Evolutionary conservation across 2,329 filamentous ascomycete genomes (phyloP).

Genomic region (Tolypocladium capitatum): DNA sequence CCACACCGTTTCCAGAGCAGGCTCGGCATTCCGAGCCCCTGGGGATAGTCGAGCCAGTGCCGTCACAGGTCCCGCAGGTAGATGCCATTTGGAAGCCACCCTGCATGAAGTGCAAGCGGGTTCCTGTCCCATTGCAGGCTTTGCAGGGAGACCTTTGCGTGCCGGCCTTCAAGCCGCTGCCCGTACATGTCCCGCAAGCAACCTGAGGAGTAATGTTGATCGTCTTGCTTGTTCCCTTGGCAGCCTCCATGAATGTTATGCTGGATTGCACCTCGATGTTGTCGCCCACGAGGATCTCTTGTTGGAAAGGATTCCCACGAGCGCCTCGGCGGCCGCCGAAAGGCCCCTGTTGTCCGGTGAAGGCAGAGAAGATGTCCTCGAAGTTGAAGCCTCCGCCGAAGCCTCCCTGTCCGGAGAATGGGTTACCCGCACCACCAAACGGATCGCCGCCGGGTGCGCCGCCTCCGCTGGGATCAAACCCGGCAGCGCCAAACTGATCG

Average conservation of each 20-base stretch:
- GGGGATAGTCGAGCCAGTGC: slow-evolving; percentile 63
- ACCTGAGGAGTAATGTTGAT: slow-evolving; percentile 73
- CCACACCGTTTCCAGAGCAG: slow-evolving; percentile 73
- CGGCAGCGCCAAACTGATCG: slow-evolving; percentile 79
- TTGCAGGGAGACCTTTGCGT: slow-evolving; percentile 61
- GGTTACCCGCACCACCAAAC: slow-evolving; percentile 50
- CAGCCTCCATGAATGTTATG: slow-evolving; percentile 92
- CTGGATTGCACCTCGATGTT: slow-evolving; percentile 90
- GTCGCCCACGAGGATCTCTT: slow-evolving; percentile 81
- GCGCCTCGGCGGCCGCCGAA: slow-evolving; percentile 40
- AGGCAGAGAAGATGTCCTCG: slow-evolving; percentile 87
- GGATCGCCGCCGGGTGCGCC: slow-evolving; percentile 48
- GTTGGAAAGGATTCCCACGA: slow-evolving; percentile 52
- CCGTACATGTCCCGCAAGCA: slow-evolving; percentile 69
- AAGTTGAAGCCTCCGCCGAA: slow-evolving; percentile 85
- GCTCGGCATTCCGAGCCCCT: slow-evolving; percentile 67
- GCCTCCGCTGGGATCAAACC: slow-evolving; percentile 65
- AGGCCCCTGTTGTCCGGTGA: slow-evolving; percentile 44
- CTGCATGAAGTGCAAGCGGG: slow-evolving; percentile 75
- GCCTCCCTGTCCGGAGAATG: slow-evolving; percentile 51
- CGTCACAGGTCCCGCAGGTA: slow-evolving; percentile 71
- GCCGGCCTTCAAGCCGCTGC: slow-evolving; percentile 74
- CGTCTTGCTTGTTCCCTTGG: slow-evolving; percentile 81
- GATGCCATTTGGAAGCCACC: slow-evolving; percentile 94
- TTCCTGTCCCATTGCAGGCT: slow-evolving; percentile 74